Evolutionary conservation across 1,139 yeast species (phyloP).

Genomic region (Candida neerlandica): DNA sequence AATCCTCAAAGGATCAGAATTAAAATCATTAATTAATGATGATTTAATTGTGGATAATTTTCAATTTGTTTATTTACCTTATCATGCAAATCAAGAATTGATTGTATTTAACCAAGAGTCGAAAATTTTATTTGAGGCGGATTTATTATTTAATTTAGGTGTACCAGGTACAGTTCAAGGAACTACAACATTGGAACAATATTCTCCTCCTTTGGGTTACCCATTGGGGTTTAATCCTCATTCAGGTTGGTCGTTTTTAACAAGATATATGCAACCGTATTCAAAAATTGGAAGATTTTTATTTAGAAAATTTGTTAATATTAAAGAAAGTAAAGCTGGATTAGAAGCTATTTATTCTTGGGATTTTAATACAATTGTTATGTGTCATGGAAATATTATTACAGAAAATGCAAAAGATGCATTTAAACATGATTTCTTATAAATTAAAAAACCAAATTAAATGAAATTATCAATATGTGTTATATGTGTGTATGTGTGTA

Average conservation of each 20-base stretch:
- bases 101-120: constrained; percentile 49
- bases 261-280: constrained; percentile 42
- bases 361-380: constrained; percentile 53
- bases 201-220: constrained; percentile 48
- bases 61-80: constrained; percentile 57
- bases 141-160: constrained; percentile 54
- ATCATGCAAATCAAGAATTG: constrained; percentile 57
- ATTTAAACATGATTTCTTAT: constrained; percentile 21
- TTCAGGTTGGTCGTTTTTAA: constrained; percentile 39
- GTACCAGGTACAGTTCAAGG: constrained; percentile 20
- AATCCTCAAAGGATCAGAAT: constrained; percentile 23
- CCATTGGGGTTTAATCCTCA: constrained; percentile 37
- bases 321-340: constrained; percentile 31
- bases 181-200: constrained; percentile 29
- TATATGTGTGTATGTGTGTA: no score
- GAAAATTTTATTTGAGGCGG: constrained; percentile 56
- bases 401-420: constrained; percentile 43
- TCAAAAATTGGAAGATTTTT: constrained; percentile 37
- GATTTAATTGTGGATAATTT: constrained; percentile 39
- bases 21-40: constrained; percentile 28
- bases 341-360: constrained; percentile 39
- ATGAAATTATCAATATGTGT: no score
- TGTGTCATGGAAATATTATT: constrained; percentile 62
- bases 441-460: background rate
- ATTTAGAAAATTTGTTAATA: constrained; percentile 27